Percentiles rank a stretch among this genome's conserved stretches.
phyloP scores from a whole-genome alignment of 2,329 filamentous ascomycete species.

The Chaetomium sp. region DNA sequence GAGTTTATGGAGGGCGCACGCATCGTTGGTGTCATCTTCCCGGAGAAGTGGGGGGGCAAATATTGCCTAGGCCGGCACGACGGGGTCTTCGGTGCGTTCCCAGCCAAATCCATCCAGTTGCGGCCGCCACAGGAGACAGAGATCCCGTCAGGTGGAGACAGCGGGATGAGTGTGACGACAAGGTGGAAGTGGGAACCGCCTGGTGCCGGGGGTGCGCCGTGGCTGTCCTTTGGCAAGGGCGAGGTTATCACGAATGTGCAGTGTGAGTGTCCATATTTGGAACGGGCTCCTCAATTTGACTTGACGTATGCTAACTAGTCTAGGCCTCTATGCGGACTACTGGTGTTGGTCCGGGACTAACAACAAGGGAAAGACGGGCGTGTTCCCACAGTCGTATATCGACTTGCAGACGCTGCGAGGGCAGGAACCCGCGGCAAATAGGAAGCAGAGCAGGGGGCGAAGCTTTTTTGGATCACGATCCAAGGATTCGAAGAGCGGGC shows the following conservation, averaged over 20 bases:
- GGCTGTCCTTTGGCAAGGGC: constrained; percentile 59
- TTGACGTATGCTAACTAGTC: background rate
- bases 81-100: constrained; percentile 43
- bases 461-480: constrained; percentile 7
- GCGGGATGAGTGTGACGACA: constrained; percentile 42
- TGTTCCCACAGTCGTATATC: constrained; percentile 27
- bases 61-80: constrained; percentile 55
- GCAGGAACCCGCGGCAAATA: background rate
- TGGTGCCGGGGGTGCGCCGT: constrained; percentile 36
- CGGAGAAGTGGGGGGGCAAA: constrained; percentile 45
- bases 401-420: constrained; percentile 12
- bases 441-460: constrained; percentile 2
- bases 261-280: constrained; percentile 34
- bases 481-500: background rate
- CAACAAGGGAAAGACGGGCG: constrained; percentile 29
- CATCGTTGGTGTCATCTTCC: constrained; percentile 47
- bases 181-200: constrained; percentile 48
- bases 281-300: no score
- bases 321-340: constrained; percentile 28
- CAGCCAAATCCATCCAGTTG: constrained; percentile 42
- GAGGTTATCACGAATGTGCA: constrained; percentile 60
- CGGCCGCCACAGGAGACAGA: constrained; percentile 41
- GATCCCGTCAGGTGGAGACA: constrained; percentile 41
- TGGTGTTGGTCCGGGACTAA: constrained; percentile 35
- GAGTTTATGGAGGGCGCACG: constrained; percentile 40